phyloP scores from a whole-genome alignment of 257 asterid genomes.

The Perilla frutescens region DNA sequence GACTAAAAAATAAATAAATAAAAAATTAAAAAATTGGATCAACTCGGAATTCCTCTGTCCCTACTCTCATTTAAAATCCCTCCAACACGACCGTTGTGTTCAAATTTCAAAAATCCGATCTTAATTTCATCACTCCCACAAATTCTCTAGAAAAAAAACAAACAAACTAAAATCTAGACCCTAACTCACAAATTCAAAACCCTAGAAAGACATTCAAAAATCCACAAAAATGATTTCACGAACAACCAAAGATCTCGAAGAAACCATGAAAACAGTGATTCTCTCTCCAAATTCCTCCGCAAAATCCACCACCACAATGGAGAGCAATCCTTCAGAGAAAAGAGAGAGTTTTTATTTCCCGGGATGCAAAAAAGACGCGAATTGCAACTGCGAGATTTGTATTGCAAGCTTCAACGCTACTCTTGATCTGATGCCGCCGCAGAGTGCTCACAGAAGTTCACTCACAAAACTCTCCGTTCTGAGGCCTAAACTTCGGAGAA shows the following conservation, averaged over 20 bases:
- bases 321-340: constrained; percentile 44
- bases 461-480: constrained; percentile 51
- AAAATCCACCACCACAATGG: constrained; percentile 57
- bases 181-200: background rate
- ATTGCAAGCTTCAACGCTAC: constrained; percentile 84
- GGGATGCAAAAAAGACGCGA: constrained; percentile 83
- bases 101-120: constrained; percentile 37
- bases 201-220: background rate
- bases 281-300: constrained; percentile 68
- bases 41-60: too few species aligned
- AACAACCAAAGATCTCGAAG: constrained; percentile 28
- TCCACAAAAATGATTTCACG: constrained; percentile 22
- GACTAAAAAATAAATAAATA: too few species aligned
- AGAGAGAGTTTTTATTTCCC: constrained; percentile 71
- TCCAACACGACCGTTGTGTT: constrained; percentile 45
- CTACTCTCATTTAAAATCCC: constrained; percentile 12
- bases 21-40: too few species aligned
- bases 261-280: constrained; percentile 50
- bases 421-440: constrained; percentile 75
- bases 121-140: background rate
- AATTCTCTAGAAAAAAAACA: background rate
- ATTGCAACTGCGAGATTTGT: constrained; percentile 81
- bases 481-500: constrained; percentile 50
- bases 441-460: constrained; percentile 51
- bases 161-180: background rate